A percentile compares a stretch with the other conserved stretches of the same genome.
Conservation (phyloP, 2,329 filamentous ascomycete species). For the Colletotrichum sidae region DNA sequence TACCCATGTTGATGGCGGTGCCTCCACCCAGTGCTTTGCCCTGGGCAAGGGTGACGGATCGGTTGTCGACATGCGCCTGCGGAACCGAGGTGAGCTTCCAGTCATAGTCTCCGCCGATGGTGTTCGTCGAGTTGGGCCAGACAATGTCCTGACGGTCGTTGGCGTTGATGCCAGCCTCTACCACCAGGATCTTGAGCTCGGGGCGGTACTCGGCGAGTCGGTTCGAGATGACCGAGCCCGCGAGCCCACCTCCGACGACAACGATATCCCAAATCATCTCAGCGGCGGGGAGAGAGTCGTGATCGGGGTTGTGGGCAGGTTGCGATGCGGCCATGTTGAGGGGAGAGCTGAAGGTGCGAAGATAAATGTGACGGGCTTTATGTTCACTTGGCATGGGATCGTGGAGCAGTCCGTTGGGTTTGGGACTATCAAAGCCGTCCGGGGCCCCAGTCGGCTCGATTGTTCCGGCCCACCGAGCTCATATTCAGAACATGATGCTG, state of each 20-base stretch:
- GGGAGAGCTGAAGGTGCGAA: background rate
- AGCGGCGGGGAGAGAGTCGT: background rate
- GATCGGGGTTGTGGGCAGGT: background rate
- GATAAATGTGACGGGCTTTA: background rate
- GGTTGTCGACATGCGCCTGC: constrained; percentile 41
- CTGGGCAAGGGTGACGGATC: constrained; percentile 42
- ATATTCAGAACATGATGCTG: too few relatives aligned
- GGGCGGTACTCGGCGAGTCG: constrained; percentile 43
- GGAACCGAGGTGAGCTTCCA: constrained; percentile 50
- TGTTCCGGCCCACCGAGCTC: too few relatives aligned
- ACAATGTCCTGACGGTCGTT: constrained; percentile 43
- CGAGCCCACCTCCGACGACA: constrained; percentile 52
- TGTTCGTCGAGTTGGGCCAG: constrained; percentile 43
- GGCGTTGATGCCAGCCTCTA: constrained; percentile 52
- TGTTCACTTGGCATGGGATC: background rate
- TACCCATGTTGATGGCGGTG: constrained; percentile 53
- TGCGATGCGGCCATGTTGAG: background rate
- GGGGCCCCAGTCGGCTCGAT: background rate
- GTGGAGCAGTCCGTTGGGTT: too few relatives aligned
- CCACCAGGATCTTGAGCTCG: constrained; percentile 48
- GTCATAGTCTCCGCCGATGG: constrained; percentile 48
- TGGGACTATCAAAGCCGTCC: background rate
- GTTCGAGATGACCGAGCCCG: constrained; percentile 50
- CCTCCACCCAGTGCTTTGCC: constrained; percentile 56
- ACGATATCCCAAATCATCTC: constrained; percentile 47